A percentile compares a stretch with the other conserved stretches of the same genome.
Conservation (phyloP, 2,329 filamentous ascomycete species). For the Coniochaeta prunicola region DNA sequence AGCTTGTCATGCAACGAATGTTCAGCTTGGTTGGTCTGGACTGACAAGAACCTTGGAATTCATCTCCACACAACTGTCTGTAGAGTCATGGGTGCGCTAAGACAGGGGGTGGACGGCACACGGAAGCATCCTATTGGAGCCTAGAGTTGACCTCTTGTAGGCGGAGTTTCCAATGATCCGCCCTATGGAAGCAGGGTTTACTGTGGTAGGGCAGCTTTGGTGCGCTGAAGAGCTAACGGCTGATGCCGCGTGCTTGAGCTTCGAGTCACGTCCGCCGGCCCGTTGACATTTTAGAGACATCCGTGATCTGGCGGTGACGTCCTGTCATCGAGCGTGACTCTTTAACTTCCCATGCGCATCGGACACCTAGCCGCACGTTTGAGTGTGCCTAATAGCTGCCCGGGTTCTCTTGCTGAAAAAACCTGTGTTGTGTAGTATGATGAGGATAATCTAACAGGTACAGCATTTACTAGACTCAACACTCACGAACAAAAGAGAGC, state of each 20-base stretch:
- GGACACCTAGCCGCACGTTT: too few species aligned
- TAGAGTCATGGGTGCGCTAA: background rate
- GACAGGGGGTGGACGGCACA: background rate
- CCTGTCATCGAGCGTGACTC: background rate
- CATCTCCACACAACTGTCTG: background rate
- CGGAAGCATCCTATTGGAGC: background rate
- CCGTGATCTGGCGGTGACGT: background rate
- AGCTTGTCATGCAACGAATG: background rate
- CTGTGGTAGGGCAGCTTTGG: background rate
- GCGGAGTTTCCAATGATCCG: background rate
- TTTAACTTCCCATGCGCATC: background rate
- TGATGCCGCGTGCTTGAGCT: background rate
- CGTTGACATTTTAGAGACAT: slow-evolving; percentile 1
- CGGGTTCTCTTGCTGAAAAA: too few species aligned
- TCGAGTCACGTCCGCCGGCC: background rate
- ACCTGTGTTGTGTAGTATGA: too few species aligned
- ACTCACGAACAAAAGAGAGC: background rate
- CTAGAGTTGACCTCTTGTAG: background rate
- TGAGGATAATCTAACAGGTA: background rate
- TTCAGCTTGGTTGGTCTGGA: background rate
- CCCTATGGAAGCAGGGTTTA: background rate
- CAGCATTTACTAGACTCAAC: background rate
- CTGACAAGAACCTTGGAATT: background rate
- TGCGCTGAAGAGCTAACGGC: background rate
- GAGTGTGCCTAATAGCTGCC: too few species aligned